Base-by-base conservation (phyloP, 1,139 yeast genomes). In the Candida tetrigidarum region DNA sequence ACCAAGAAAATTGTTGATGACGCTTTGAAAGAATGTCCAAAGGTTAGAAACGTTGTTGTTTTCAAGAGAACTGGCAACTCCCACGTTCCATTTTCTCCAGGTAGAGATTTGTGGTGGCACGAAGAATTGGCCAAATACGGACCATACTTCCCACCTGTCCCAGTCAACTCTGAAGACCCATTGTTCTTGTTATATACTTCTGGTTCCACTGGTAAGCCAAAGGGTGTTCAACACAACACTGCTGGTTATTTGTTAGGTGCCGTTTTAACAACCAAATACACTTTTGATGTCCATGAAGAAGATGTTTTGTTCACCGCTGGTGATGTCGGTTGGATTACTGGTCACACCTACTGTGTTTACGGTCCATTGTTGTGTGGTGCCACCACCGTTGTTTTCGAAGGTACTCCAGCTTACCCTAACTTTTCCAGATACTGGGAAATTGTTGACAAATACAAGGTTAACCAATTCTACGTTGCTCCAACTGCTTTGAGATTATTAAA, bases 311-410 rank as follows among this genome's bases (percentile, higher is more conserved):
- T 87, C 71, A 86, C 95, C 10, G 95, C 95, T 15, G 96, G 95
- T 58, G 96, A 87, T 63, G 82, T 87, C 48, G 96, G 96, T 53
- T 87, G 96, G 96, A 86, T 87, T 58, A 86, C 95, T 9, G 96
- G 96, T 45, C 96, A 87, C 67, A 81, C 93, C 2, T 87, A 86
- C 61, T 89, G 81, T 34, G 89, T 86, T 39, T 87, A 87, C 60
- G 96, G 95, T 44, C 96, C 96, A 19, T 74, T 87, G 56, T 69
- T 84, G 44, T 77, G 77, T 54, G 96, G 96, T 60, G 90, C 91
- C 37, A 84, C 95, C 27, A 81, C 93, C 4, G 86, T 87, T 22
- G 88, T 87, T 11, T 87, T 85, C 63, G 95, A 87, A 71, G 93
- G 95, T 52, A 87, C 96, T 8, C 96, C 96, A 4, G 89, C 92